Conservation (phyloP, 78 protist species). For the Dictyostelium firmibasis region DNA sequence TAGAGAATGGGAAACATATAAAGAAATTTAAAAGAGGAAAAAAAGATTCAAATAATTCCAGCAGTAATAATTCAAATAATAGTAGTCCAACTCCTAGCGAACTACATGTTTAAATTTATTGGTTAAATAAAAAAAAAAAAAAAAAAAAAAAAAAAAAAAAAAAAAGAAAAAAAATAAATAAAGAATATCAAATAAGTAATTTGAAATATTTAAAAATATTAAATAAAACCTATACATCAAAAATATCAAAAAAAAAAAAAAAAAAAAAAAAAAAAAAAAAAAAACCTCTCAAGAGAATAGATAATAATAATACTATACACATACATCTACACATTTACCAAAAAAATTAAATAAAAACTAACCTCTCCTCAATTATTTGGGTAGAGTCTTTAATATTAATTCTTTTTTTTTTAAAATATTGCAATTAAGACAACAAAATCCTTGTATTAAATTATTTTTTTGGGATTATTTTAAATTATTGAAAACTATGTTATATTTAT, state of each 20-base stretch:
- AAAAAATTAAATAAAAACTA: not conserved
- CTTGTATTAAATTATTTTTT: too few relatives aligned
- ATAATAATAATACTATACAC: not conserved
- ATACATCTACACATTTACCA: not conserved
- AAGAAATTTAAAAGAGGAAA: not conserved
- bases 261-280: too few relatives aligned
- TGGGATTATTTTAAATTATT: too few relatives aligned
- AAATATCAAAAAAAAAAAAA: too few relatives aligned
- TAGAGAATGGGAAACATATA: not conserved
- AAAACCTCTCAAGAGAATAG: not conserved
- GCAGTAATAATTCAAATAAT: not conserved
- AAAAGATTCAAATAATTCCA: not conserved
- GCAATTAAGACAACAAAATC: too few relatives aligned
- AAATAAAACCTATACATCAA: not conserved
- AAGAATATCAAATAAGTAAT: not conserved
- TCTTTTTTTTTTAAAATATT: too few relatives aligned
- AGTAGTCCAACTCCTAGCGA: conserved; percentile 2
- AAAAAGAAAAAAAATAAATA: not conserved
- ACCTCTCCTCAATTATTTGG: not conserved
- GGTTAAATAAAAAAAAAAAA: not conserved
- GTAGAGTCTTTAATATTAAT: not conserved
- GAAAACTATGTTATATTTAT: too few relatives aligned
- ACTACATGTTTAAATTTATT: not conserved
- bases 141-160: not conserved
- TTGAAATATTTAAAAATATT: not conserved